Evolutionary conservation across 1,284 basidiomycete species (phyloP).

Genomic region (Ceratobasidium sp.): DNA sequence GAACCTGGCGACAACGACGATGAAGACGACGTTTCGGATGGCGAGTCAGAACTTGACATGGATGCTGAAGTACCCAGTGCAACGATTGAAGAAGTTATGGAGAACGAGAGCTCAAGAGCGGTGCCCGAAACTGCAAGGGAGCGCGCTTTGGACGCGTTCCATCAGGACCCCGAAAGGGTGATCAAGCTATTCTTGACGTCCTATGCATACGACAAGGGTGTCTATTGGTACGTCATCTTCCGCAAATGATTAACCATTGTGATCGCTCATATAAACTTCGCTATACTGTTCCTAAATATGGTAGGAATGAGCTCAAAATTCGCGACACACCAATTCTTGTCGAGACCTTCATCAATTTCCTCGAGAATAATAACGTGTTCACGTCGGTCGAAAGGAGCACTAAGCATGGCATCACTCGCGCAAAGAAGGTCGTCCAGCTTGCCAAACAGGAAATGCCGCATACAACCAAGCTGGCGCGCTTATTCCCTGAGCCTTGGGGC

Average conservation of each 20-base stretch:
- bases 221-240: constrained; percentile 38
- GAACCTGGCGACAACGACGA: not conserved
- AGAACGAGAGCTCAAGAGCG: not conserved
- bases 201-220: constrained; percentile 39
- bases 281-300: not conserved
- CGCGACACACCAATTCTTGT: constrained; percentile 42
- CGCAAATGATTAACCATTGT: not conserved
- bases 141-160: constrained; percentile 35
- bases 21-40: constrained; percentile 10
- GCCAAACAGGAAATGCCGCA: constrained; percentile 46
- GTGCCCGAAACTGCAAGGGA: constrained; percentile 33
- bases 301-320: constrained; percentile 34
- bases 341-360: constrained; percentile 38
- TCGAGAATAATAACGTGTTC: constrained; percentile 36
- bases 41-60: constrained; percentile 2
- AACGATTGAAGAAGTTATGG: constrained; percentile 18
- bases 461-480: constrained; percentile 34
- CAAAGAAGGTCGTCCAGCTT: constrained; percentile 24
- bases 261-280: not conserved
- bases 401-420: constrained; percentile 21
- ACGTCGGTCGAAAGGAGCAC: constrained; percentile 16
- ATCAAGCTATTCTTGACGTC: constrained; percentile 44
- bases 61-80: constrained; percentile 6
- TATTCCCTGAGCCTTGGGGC: constrained; percentile 39
- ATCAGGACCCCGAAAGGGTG: constrained; percentile 33